Evolutionary conservation across 1,284 basidiomycete genomes (phyloP).

Genomic region (Schizophyllum amplum): DNA sequence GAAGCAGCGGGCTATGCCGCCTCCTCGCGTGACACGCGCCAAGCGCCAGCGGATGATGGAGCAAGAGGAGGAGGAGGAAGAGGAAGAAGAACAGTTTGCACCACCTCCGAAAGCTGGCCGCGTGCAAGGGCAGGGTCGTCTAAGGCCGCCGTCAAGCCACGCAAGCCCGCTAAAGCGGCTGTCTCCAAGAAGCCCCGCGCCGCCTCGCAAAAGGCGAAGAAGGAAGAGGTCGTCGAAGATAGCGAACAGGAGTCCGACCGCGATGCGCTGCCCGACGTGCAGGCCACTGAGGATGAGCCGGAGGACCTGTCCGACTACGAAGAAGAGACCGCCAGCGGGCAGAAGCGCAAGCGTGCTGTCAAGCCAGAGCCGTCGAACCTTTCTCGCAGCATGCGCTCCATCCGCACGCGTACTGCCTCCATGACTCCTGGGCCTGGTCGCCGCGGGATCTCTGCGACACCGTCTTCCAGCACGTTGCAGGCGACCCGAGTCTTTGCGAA

Average conservation of each 20-base stretch:
- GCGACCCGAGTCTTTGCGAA: conserved; percentile 58
- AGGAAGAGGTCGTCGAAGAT: conserved; percentile 26
- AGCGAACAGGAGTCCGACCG: conserved; percentile 28
- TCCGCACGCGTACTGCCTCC: conserved; percentile 9
- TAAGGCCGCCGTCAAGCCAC: conserved; percentile 7
- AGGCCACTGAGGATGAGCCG: conserved; percentile 33
- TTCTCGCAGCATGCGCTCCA: not conserved
- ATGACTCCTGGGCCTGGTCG: conserved; percentile 12
- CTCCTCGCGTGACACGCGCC: not conserved
- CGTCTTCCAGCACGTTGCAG: conserved; percentile 3
- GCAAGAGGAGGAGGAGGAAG: conserved; percentile 19
- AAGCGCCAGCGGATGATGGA: not conserved
- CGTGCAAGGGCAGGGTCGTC: conserved; percentile 15
- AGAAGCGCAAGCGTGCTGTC: conserved; percentile 43
- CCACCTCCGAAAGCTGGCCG: conserved; percentile 8
- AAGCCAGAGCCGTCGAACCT: conserved; percentile 14
- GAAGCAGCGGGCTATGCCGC: not conserved
- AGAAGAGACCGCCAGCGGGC: conserved; percentile 21
- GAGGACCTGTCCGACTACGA: conserved; percentile 16
- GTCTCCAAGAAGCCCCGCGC: conserved; percentile 13
- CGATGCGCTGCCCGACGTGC: conserved; percentile 36
- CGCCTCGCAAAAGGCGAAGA: conserved; percentile 21
- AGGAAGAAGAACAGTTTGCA: conserved; percentile 17
- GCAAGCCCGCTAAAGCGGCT: conserved; percentile 3
- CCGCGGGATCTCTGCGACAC: conserved; percentile 14